A percentile compares a stretch with the other conserved stretches of the same genome.
Conservation (phyloP, 805 yeast genomes). For the Cyberlindnera saturnus region DNA sequence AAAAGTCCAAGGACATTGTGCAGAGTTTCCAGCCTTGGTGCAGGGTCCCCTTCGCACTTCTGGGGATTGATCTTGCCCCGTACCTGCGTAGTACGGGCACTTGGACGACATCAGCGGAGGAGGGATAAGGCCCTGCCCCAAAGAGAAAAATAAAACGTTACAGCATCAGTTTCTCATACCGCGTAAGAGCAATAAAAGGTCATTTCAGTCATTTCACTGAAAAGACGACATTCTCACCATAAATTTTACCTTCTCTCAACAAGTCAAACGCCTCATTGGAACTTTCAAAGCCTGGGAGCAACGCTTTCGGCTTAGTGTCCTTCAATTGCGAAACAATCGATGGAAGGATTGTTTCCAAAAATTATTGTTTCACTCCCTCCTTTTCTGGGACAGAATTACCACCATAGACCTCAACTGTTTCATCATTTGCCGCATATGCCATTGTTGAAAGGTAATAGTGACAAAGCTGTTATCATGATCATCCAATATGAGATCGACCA, state of each 20-base stretch:
- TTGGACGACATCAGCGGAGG: too few species aligned
- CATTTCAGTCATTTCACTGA: too few species aligned
- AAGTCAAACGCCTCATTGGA: constrained; percentile 33
- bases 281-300: constrained; percentile 27
- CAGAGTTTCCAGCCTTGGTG: too few species aligned
- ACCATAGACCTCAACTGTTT: constrained; percentile 28
- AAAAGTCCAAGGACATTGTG: too few species aligned
- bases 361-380: constrained; percentile 21
- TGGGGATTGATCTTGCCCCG: too few species aligned
- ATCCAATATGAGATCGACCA: constrained; percentile 21
- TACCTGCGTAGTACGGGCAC: too few species aligned
- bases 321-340: constrained; percentile 20
- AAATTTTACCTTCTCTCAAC: constrained; percentile 32
- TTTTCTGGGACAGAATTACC: constrained; percentile 22
- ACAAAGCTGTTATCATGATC: constrained; percentile 29
- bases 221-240: constrained; percentile 40
- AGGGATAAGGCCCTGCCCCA: too few species aligned
- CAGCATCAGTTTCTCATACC: too few species aligned
- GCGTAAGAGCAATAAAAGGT: too few species aligned
- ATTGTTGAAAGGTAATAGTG: constrained; percentile 28
- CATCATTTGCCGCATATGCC: constrained; percentile 35
- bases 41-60: too few species aligned
- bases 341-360: constrained; percentile 25
- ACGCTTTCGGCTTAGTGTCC: constrained; percentile 29
- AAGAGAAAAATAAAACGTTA: too few species aligned